Percentiles rank a stretch among this genome's conserved stretches.
Evolutionary conservation across 495 filamentous ascomycete species (phyloP).

Genomic region (Friedmanniomyces endolithicus): DNA sequence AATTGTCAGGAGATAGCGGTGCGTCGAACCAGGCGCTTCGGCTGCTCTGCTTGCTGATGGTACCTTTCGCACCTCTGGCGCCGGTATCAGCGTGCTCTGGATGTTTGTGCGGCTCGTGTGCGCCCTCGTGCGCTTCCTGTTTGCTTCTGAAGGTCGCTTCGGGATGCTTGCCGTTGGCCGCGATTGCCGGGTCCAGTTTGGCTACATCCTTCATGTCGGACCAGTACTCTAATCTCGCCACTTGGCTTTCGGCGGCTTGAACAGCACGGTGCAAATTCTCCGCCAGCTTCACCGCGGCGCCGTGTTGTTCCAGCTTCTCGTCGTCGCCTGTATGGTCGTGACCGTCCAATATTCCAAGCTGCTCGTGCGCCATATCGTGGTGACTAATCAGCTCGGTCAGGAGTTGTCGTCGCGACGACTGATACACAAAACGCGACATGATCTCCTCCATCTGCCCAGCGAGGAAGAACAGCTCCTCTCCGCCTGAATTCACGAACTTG

Average conservation of each 20-base stretch:
- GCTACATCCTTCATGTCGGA: conserved; percentile 56
- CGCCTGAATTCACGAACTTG: conserved; percentile 65
- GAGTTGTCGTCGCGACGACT: conserved; percentile 69
- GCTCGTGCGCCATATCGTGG: conserved; percentile 41
- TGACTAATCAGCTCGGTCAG: conserved; percentile 51
- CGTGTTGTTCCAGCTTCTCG: conserved; percentile 10
- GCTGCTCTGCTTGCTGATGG: background rate
- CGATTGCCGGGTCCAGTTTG: conserved; percentile 37
- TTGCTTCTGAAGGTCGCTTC: conserved; percentile 5
- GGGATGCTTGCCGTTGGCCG: conserved; percentile 3
- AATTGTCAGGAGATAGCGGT: background rate
- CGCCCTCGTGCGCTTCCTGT: conserved; percentile 7
- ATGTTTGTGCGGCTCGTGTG: conserved; percentile 7
- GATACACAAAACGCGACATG: conserved; percentile 78
- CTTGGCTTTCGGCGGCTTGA: conserved; percentile 52
- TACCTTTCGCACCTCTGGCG: background rate
- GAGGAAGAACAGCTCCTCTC: conserved; percentile 69
- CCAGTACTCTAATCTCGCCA: conserved; percentile 60
- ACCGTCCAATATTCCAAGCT: conserved; percentile 22
- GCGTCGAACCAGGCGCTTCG: conserved; percentile 4
- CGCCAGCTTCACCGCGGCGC: background rate
- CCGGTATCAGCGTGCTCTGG: conserved; percentile 4
- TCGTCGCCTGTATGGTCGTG: conserved; percentile 9
- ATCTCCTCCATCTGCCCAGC: conserved; percentile 58
- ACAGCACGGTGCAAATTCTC: conserved; percentile 47